Conservation (phyloP, 1,139 yeast genomes). For the Hanseniaspora uvarum region DNA sequence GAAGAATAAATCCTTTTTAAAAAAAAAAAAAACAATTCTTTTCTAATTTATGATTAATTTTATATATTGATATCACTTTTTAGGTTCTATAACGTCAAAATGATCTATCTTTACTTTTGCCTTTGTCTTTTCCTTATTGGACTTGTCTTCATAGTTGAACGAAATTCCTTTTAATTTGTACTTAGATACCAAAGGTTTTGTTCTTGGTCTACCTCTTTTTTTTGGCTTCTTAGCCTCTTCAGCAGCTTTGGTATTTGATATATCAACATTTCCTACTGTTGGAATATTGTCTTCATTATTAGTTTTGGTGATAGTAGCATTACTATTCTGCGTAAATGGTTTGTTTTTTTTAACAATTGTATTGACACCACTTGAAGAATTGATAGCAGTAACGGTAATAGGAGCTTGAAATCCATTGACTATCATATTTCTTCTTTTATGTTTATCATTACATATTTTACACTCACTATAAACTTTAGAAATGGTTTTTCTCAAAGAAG, state of each 20-base stretch:
- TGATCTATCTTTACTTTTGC: slow-evolving; percentile 9
- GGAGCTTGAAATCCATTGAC: slow-evolving; percentile 15
- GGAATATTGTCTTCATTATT: background rate
- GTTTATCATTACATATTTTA: slow-evolving; percentile 51
- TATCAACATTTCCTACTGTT: background rate
- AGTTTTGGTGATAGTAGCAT: background rate
- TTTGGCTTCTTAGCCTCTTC: background rate
- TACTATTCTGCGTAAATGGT: background rate
- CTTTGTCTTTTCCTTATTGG: slow-evolving; percentile 5
- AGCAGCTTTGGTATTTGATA: background rate
- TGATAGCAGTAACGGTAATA: slow-evolving; percentile 6
- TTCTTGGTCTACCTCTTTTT: slow-evolving; percentile 15
- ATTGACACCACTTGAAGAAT: background rate
- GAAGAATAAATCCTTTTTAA: background rate
- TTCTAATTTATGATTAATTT: background rate
- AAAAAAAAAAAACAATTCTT: no score
- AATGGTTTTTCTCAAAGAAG: slow-evolving; percentile 79
- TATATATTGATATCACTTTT: slow-evolving; percentile 1
- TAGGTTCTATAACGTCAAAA: background rate
- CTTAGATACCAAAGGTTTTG: slow-evolving; percentile 1
- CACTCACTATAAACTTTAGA: slow-evolving; percentile 71
- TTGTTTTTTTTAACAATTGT: background rate
- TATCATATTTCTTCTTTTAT: slow-evolving; percentile 13
- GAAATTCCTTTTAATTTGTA: slow-evolving; percentile 10
- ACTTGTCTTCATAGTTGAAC: slow-evolving; percentile 6